Evolutionary conservation across 371 early-diverging fungal genomes (phyloP), one percentile per base, ranked within the genome.

Genomic region (Dichotomocladium elegans): DNA sequence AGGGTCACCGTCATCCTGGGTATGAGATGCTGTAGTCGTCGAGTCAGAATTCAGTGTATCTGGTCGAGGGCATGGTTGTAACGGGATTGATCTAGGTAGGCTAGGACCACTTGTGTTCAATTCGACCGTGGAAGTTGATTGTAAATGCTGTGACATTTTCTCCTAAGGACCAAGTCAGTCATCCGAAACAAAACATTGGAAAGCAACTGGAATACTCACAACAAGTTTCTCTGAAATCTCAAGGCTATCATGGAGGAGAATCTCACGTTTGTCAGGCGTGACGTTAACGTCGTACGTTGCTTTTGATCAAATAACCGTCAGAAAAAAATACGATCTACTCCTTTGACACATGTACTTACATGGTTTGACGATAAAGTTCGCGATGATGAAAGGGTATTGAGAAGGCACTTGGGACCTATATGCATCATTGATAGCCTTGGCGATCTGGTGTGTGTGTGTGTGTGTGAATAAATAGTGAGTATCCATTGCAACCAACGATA

Each of bases 211-310:
- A 15, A 30, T 31, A 26, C 63, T 60, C 57, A 79, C 81, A 48
- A 78, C 66, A 34, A 92, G 60, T 1, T 61, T 58, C 9, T 77
- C 80, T 0, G 86, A 44, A 14, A 95, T 25, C 27, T 40, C 48
- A 0, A 70, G 53, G 47, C 96, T 97, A 41, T 89, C 61, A 44
- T 93, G 89, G 3, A 98, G 52, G 49, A 93, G 74, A 4, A 96
- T 77, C 0, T 90, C 93, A 30, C 98, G 81, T 62, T 98, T 98
- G 63, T 98, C 94, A 4, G 98, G 98, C 14, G 92, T 93, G 24
- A 98, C 83, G 55, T 98, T 98, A 17, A 94, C 92, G 73, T 98
- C 98, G 63, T 77, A 80, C 11, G 58, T 55, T 47, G 67, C 75
- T 64, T 57, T 26, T 24, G 17, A 4, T 14, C 11, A 46, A n/a